Percentiles rank a stretch among this genome's conserved stretches.
Conservation (phyloP, 805 yeast species). For the Ogataea nakhonphanomensis region DNA sequence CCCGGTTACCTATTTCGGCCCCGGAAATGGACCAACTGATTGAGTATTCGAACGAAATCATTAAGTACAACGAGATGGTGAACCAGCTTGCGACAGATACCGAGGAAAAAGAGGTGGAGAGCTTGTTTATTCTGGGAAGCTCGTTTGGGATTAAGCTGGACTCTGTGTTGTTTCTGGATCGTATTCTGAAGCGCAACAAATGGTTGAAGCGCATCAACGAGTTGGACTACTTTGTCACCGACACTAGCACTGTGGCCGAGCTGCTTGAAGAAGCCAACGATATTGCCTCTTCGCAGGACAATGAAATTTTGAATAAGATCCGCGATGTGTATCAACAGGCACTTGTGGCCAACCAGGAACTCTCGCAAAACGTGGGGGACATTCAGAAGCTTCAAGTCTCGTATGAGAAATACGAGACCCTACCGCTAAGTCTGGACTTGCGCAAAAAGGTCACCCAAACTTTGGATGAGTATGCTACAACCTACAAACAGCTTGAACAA, state of each 20-base stretch:
- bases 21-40: slow-evolving; percentile 59
- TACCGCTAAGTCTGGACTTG: slow-evolving; percentile 16
- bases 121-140: slow-evolving; percentile 54
- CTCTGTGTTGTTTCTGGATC: slow-evolving; percentile 40
- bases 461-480: slow-evolving; percentile 71
- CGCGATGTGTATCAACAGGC: slow-evolving; percentile 16
- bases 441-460: slow-evolving; percentile 58
- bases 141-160: slow-evolving; percentile 57
- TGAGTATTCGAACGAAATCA: slow-evolving; percentile 51
- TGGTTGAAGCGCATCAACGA: slow-evolving; percentile 35
- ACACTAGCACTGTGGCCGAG: slow-evolving; percentile 12
- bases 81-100: slow-evolving; percentile 32
- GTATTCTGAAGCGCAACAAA: slow-evolving; percentile 34
- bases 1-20: slow-evolving; percentile 46
- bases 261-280: slow-evolving; percentile 26
- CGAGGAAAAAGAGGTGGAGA: slow-evolving; percentile 42
- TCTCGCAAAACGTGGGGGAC: slow-evolving; percentile 1
- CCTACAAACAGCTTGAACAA: slow-evolving; percentile 32
- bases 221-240: slow-evolving; percentile 29
- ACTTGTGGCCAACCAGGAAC: slow-evolving; percentile 12
- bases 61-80: slow-evolving; percentile 47
- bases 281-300: slow-evolving; percentile 17
- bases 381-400: slow-evolving; percentile 10
- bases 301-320: slow-evolving; percentile 12
- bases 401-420: slow-evolving; percentile 12